phyloP scores from a whole-genome alignment of 768 basidiomycete genomes.

The Amanita subjunquillea region DNA sequence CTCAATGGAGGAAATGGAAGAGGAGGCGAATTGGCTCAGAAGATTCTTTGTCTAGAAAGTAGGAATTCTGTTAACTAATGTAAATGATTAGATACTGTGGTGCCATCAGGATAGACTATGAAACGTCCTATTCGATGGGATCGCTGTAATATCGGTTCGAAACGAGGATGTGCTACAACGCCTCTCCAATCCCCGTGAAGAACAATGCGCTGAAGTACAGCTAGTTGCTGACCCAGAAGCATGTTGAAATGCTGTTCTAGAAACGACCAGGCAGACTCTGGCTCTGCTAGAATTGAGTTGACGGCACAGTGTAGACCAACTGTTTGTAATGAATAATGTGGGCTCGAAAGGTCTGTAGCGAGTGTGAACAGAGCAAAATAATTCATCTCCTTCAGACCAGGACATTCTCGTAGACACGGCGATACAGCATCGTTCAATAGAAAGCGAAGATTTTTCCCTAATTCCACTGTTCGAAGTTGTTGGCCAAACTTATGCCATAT shows the following conservation, averaged over 20 bases:
- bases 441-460: constrained; percentile 49
- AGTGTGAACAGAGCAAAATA: constrained; percentile 46
- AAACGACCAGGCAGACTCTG: constrained; percentile 26
- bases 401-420: constrained; percentile 34
- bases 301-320: constrained; percentile 43
- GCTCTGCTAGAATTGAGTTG: constrained; percentile 29
- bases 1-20: constrained; percentile 65
- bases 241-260: constrained; percentile 37
- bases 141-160: constrained; percentile 10
- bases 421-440: constrained; percentile 37
- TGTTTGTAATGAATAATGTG: constrained; percentile 25
- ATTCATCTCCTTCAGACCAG: constrained; percentile 39
- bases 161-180: constrained; percentile 26
- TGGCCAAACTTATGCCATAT: constrained; percentile 41
- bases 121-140: neutral
- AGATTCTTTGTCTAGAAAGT: constrained; percentile 34
- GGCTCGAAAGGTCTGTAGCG: constrained; percentile 11
- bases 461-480: constrained; percentile 44
- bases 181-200: constrained; percentile 46
- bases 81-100: neutral
- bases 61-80: neutral
- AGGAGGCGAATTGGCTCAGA: constrained; percentile 63
- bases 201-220: constrained; percentile 32
- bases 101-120: neutral
- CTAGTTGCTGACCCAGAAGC: constrained; percentile 29